Base-by-base conservation (phyloP, 805 yeast species). In the Tetrapisispora pingtungensis region DNA sequence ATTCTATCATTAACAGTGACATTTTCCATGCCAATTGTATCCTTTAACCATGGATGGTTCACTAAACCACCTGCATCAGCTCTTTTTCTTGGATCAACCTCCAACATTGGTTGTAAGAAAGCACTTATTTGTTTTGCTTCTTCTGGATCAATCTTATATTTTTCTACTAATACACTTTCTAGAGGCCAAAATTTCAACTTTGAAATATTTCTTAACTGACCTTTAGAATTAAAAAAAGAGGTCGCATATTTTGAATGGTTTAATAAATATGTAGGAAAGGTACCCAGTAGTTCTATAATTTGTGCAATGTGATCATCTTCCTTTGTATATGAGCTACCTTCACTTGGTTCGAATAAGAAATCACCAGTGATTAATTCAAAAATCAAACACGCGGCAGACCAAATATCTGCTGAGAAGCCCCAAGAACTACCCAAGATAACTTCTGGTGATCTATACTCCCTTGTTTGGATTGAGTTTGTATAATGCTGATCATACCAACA, bases 301-400 rank as follows among this genome's bases (percentile, higher is more conserved):
- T 93, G 97, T 0, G 97, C 97, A 54, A 93, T 73, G 62, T 93
- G 98, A 62, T 93, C 98, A 58, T 90, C 97, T 62, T 89, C 96
- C 57, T 89, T 89, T 40, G 80, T 62, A 65, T 86, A 90, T 4
- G 83, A 70, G 44, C 75, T 77, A 1, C 89, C 88, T 49, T 77
- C 77, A 36, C 62, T 65, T 0, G 98, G 98, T 61, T 90, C 97
- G 62, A 90, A 93, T 41, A 93, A 64, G 57, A 89, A 89, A 64
- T 90, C 97, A 3, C 97, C 97, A 0, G 98, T 90, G 36, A 90
- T 64, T 20, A 93, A 71, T 67, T 93, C 98, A 65, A 93, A 93
- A 1, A 84, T 71, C 56, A 93, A 66, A 66, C 97, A 89, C 0
- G 95, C 97, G 55, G 84, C 71, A n/a, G 96, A 84, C 98, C 98